Evolutionary conservation across 495 filamentous ascomycete species (phyloP).

Genomic region (Penicillium desertorum): DNA sequence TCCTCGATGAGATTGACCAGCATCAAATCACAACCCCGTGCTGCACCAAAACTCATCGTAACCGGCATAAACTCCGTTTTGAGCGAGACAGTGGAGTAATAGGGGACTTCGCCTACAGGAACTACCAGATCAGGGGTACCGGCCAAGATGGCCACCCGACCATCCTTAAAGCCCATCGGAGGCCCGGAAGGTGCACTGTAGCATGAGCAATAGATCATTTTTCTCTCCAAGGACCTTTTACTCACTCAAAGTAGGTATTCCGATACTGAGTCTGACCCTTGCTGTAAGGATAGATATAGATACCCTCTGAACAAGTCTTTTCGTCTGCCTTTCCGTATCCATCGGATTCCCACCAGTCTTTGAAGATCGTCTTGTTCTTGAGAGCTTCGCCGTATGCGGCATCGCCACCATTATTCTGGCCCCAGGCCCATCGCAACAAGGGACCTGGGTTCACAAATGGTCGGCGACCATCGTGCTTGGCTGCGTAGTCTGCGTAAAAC

Average conservation of each 20-base stretch:
- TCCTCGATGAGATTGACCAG: constrained; percentile 55
- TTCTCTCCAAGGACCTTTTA: not conserved
- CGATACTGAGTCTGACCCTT: constrained; percentile 32
- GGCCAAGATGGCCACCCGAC: constrained; percentile 46
- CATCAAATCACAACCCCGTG: constrained; percentile 62
- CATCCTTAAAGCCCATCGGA: constrained; percentile 43
- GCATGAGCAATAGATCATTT: not conserved
- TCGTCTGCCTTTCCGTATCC: constrained; percentile 41
- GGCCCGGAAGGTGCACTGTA: constrained; percentile 25
- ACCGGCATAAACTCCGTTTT: constrained; percentile 59
- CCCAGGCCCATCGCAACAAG: constrained; percentile 56
- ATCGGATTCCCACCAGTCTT: constrained; percentile 51
- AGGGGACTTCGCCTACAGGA: constrained; percentile 55
- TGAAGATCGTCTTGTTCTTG: constrained; percentile 51
- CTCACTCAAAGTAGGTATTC: constrained; percentile 29
- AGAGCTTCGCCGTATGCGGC: constrained; percentile 37
- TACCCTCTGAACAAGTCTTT: constrained; percentile 41
- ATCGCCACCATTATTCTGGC: constrained; percentile 40
- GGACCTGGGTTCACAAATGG: constrained; percentile 59
- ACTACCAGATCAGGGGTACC: constrained; percentile 58
- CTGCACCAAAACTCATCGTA: constrained; percentile 56
- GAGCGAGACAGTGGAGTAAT: constrained; percentile 52
- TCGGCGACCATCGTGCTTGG: constrained; percentile 42
- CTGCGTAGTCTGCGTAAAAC: constrained; percentile 54
- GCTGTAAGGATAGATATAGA: constrained; percentile 37